Evolutionary conservation across 371 early-diverging fungal species (phyloP).

Genomic region (Dinochytrium kinnereticum): DNA sequence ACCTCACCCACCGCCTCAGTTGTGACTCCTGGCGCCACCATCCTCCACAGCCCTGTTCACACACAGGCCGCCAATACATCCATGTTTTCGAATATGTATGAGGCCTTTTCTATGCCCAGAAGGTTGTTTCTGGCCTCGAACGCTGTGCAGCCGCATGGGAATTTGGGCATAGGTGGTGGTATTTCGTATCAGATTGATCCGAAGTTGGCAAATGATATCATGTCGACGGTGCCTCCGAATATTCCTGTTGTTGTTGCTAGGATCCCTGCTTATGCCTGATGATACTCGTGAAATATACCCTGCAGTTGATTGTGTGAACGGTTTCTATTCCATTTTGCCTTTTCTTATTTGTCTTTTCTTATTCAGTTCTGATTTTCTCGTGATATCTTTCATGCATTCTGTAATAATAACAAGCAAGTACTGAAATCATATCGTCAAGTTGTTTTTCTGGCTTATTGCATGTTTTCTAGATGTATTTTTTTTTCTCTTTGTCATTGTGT

Average conservation of each 20-base stretch:
- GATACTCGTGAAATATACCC: no score
- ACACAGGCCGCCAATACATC: background rate
- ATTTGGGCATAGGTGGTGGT: background rate
- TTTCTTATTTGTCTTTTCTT: background rate
- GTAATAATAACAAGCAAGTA: no score
- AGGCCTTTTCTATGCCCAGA: background rate
- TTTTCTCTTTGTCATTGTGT: no score
- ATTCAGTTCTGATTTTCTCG: no score
- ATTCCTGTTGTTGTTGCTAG: constrained; percentile 7
- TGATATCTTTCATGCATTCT: no score
- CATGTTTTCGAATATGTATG: background rate
- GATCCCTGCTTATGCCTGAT: background rate
- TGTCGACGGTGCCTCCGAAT: background rate
- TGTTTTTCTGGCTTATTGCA: no score
- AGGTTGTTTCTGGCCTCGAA: background rate
- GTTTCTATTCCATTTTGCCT: background rate
- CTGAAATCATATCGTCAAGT: no score
- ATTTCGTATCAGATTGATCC: background rate
- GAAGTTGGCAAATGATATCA: background rate
- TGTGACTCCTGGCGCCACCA: background rate
- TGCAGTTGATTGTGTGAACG: background rate
- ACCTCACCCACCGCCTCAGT: background rate
- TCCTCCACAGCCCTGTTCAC: background rate
- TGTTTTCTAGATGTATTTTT: no score
- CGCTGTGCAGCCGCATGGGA: background rate